Base-by-base conservation (phyloP, 1,284 basidiomycete genomes). In the Vanrija pseudolonga region DNA sequence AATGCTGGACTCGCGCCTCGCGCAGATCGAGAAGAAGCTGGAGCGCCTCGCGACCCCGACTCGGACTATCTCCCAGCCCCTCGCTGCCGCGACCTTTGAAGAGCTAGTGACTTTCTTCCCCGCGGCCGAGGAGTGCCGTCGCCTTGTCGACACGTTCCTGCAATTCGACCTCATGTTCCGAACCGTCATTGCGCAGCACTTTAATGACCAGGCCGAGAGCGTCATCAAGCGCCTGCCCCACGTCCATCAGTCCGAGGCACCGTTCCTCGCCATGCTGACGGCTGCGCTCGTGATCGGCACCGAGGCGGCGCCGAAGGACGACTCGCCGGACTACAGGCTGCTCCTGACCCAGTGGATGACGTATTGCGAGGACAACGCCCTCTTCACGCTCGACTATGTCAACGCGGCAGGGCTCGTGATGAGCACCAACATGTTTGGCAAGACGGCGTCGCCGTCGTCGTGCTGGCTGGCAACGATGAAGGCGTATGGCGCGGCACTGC, bases 401-500 rank as follows among this genome's bases (percentile, higher is more conserved):
- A 44, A 51, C 24, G 50, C 38, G 0, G 38, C 40, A 0, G 12
- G 45, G 15, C 11, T 51, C 3, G n/a, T 23, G 14, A 26, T 23
- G 14, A 24, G 4, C 12, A 18, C 50, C 3, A 19, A 36, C 19
- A 24, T 40, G 22, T 44, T 24, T 11, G 50, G 50, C 9, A 18
- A 18, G 12, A 22, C 8, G 12, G 23, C n/a, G 24, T 18, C 23
- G 11, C 50, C 50, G 8, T 23, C 45, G 9, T n/a, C 15, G 7
- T 15, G 37, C 17, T 51, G 19, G 18, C 44, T 51, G 5, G 50
- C 44, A 3, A 18, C 14, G 4, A 45, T 38, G 44, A 26, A 28
- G 23, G 50, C 50, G 19, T 51, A 51, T 24, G n/a, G 40, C 15
- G 50, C 50, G 8, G 50, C 50, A 1, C 45, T 51, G 0, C 37